These are phyloP conservation scores for Hansenula lynferdii DNA, from an alignment of 1,139 yeast species.

Conservation along the genomic window DNA sequence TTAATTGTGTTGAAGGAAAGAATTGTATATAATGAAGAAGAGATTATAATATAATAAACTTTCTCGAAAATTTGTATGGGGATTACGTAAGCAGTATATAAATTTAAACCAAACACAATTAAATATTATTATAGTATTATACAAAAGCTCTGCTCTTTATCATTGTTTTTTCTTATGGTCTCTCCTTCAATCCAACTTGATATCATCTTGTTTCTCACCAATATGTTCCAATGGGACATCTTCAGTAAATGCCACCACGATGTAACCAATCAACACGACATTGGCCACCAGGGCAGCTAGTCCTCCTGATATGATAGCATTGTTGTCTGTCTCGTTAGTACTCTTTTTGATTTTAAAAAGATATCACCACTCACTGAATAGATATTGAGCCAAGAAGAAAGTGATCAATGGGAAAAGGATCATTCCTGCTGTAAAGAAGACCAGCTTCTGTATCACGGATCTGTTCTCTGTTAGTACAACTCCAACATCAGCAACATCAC, in stretches of 20 bases:
- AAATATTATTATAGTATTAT: too few relatives aligned
- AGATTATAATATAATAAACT: too few relatives aligned
- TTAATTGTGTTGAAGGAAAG: too few relatives aligned
- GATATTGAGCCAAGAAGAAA: slow-evolving; percentile 61
- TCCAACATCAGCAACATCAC: too few relatives aligned
- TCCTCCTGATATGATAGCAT: slow-evolving; percentile 81
- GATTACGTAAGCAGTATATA: too few relatives aligned
- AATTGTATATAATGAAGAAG: too few relatives aligned
- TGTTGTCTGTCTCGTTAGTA: slow-evolving; percentile 26
- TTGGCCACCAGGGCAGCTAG: slow-evolving; percentile 86
- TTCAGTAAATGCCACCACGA: slow-evolving; percentile 83
- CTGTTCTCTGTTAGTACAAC: slow-evolving; percentile 10
- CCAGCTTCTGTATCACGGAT: slow-evolving; percentile 51
- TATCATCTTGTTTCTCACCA: slow-evolving; percentile 32
- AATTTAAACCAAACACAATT: too few relatives aligned
- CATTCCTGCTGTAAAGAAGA: slow-evolving; percentile 89
- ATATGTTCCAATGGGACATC: slow-evolving; percentile 40
- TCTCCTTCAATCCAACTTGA: slow-evolving; percentile 26
- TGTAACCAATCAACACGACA: slow-evolving; percentile 78
- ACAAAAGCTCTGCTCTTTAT: too few relatives aligned
- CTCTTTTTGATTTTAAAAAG: slow-evolving; percentile 17
- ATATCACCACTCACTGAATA: slow-evolving; percentile 30
- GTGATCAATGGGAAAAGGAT: slow-evolving; percentile 68
- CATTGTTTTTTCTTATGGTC: too few relatives aligned
- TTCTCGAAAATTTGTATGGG: too few relatives aligned